Conservation (phyloP, 2,329 filamentous ascomycete species). For the Lachnellula suecica region DNA sequence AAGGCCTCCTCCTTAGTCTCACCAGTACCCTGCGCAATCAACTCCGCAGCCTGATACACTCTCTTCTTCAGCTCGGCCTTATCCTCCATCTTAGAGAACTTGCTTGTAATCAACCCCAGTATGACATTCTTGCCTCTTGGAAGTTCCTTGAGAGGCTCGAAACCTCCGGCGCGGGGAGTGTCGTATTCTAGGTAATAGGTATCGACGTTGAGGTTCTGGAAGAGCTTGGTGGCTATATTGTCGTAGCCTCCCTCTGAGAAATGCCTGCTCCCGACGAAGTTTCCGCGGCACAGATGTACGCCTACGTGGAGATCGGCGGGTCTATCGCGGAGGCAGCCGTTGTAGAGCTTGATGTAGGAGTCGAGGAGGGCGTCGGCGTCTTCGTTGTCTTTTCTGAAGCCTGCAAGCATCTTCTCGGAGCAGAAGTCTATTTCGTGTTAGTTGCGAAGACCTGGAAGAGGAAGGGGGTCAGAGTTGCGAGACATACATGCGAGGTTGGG, state of each 20-base stretch:
- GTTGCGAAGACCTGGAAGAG: background rate
- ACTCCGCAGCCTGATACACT: slow-evolving; percentile 64
- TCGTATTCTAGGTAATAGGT: slow-evolving; percentile 73
- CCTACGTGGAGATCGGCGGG: slow-evolving; percentile 73
- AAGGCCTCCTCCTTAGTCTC: slow-evolving; percentile 67
- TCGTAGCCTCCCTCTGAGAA: slow-evolving; percentile 69
- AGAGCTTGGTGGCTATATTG: slow-evolving; percentile 65
- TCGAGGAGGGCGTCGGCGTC: slow-evolving; percentile 67
- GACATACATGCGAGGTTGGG: slow-evolving; percentile 62
- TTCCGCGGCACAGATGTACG: slow-evolving; percentile 71
- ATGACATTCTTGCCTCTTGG: slow-evolving; percentile 64
- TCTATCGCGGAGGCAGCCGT: slow-evolving; percentile 63
- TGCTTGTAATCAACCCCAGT: slow-evolving; percentile 63
- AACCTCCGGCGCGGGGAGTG: slow-evolving; percentile 63
- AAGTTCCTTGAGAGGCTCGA: slow-evolving; percentile 62
- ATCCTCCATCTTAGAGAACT: slow-evolving; percentile 61
- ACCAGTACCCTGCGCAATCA: slow-evolving; percentile 67
- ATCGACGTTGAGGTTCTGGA: slow-evolving; percentile 61
- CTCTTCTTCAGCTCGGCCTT: slow-evolving; percentile 61
- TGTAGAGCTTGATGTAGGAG: slow-evolving; percentile 76
- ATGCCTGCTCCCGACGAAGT: slow-evolving; percentile 66
- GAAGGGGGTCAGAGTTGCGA: background rate
- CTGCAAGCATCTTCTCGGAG: slow-evolving; percentile 68
- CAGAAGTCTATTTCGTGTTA: slow-evolving; percentile 62
- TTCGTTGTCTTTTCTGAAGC: slow-evolving; percentile 62